Conservation (phyloP, 805 yeast genomes). For the Wickerhamiella vanderwaltii region DNA sequence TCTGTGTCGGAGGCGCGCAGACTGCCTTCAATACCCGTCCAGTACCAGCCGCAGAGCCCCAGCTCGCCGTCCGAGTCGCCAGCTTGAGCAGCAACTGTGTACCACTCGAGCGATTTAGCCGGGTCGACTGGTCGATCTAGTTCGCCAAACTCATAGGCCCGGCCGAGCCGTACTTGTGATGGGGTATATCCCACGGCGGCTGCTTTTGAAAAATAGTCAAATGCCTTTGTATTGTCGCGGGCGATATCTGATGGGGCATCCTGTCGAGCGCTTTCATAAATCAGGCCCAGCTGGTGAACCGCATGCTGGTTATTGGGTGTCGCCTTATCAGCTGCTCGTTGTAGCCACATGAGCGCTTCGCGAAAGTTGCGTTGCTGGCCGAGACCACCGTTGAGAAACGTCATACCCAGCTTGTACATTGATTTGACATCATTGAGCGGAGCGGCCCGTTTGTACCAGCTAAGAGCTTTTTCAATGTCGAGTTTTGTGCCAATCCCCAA, state of each 20-base stretch:
- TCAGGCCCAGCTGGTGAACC: constrained; percentile 43
- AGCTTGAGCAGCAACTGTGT: constrained; percentile 50
- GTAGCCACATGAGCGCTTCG: constrained; percentile 41
- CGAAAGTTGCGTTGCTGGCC: constrained; percentile 31
- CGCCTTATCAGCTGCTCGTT: constrained; percentile 36
- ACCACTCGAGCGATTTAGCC: constrained; percentile 58
- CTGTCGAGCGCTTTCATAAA: constrained; percentile 29
- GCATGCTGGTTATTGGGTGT: constrained; percentile 41
- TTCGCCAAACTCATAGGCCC: constrained; percentile 60
- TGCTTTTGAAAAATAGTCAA: constrained; percentile 42
- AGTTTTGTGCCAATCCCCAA: constrained; percentile 44
- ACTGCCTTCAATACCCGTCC: constrained; percentile 55
- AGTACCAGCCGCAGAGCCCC: constrained; percentile 68
- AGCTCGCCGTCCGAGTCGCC: constrained; percentile 59
- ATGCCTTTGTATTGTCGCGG: constrained; percentile 31
- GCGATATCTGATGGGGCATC: constrained; percentile 17
- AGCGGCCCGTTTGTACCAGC: constrained; percentile 50
- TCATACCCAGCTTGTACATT: constrained; percentile 64
- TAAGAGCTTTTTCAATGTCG: constrained; percentile 37
- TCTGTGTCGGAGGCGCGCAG: constrained; percentile 50
- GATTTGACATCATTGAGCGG: constrained; percentile 49
- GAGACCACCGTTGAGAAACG: constrained; percentile 39
- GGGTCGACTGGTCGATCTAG: constrained; percentile 42
- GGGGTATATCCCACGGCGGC: constrained; percentile 45
- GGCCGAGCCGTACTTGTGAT: constrained; percentile 59